These are phyloP conservation scores for Ogataea philodendri DNA, from an alignment of 805 yeast genomes.

Conservation along the genomic window DNA sequence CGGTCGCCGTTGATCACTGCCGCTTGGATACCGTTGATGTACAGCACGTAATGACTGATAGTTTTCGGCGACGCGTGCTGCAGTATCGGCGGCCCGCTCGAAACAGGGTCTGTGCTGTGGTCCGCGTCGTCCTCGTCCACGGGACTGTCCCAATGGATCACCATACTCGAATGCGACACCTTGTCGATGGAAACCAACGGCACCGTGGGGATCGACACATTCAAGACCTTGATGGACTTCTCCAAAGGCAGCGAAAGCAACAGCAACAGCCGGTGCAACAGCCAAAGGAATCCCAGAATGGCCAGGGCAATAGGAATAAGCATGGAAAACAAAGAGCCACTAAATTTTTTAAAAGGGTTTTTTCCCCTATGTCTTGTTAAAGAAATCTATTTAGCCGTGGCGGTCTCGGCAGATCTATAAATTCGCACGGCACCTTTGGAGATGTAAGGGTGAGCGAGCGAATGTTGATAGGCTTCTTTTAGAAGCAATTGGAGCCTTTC, in stretches of 20 bases:
- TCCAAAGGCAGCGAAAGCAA: conserved; percentile 43
- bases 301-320: conserved; percentile 21
- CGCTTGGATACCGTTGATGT: conserved; percentile 40
- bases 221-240: conserved; percentile 43
- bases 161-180: conserved; percentile 44
- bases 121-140: conserved; percentile 10
- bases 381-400: background rate
- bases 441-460: conserved; percentile 50
- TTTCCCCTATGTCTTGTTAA: background rate
- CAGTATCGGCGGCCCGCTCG: conserved; percentile 29
- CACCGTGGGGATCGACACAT: conserved; percentile 53
- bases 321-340: conserved; percentile 16
- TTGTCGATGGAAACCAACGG: conserved; percentile 56
- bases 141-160: conserved; percentile 52
- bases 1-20: conserved; percentile 36
- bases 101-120: conserved; percentile 16
- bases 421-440: conserved; percentile 42
- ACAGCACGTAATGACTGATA: conserved; percentile 38
- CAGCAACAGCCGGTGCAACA: conserved; percentile 27
- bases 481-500: conserved; percentile 56
- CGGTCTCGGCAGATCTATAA: conserved; percentile 19
- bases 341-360: conserved; percentile 3
- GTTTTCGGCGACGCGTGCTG: conserved; percentile 21
- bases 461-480: conserved; percentile 51
- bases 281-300: conserved; percentile 30